Percentiles rank a stretch among this genome's conserved stretches.
phyloP scores from a whole-genome alignment of 257 asterid species.

The Marsdenia floribunda region DNA sequence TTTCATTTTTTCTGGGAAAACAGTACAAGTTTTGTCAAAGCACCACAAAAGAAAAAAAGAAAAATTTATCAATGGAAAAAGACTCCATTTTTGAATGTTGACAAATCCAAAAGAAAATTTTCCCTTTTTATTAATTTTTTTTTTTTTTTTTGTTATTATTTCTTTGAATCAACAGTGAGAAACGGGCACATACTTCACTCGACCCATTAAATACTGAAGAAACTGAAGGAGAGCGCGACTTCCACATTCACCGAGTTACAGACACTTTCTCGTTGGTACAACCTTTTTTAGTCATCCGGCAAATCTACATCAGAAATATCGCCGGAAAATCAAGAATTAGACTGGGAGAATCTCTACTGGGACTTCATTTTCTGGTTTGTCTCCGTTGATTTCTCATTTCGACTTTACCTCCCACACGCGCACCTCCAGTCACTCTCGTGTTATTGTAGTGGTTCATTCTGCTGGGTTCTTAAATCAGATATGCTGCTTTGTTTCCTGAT shows the following conservation, averaged over 20 bases:
- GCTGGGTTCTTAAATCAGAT: background rate
- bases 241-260: background rate
- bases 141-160: no score
- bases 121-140: no score
- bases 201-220: no score
- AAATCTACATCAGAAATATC: slow-evolving; percentile 9
- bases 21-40: background rate
- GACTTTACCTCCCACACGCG: background rate
- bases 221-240: background rate
- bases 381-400: background rate
- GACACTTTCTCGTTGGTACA: no score
- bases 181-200: background rate
- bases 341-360: background rate
- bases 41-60: background rate
- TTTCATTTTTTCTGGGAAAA: background rate
- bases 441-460: background rate
- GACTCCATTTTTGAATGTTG: background rate
- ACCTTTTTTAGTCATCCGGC: no score
- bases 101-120: background rate
- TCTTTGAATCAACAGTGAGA: background rate
- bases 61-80: background rate
- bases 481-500: background rate
- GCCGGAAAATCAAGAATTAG: slow-evolving; percentile 21
- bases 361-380: slow-evolving; percentile 8
- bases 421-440: background rate